Base-by-base conservation (phyloP, 192 early-diverging fungal genomes). In the Mortierella claussenii region DNA sequence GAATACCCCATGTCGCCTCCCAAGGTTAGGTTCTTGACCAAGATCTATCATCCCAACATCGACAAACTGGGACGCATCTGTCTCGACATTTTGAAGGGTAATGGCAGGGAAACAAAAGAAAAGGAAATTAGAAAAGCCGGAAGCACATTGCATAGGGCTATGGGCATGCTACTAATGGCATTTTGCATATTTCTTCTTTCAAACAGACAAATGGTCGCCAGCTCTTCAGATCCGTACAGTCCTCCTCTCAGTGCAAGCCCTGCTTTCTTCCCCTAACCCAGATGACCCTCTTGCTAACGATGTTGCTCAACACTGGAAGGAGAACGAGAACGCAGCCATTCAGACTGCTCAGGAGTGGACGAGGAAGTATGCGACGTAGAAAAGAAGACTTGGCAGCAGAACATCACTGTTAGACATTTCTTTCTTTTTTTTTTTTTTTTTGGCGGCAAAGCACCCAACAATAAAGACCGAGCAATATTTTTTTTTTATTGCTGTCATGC, bases 31-130 rank as follows among this genome's bases (percentile, higher is more conserved):
- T 98, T 96, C 66, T 83, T 99, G 80, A 99, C 97, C 49, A 95
- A 94, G 81, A 99, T 99, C 79, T 99, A 99, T 83, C 96, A 98
- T 79, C 96, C 96, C 21, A 99, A 99, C 79, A 99, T 99, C 79
- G 97, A 99, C 82, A 98, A 96, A 84, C 89, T 98, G 24, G 97
- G 97, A 21, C 88, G 96, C 53, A 98, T 99, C 67, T 99, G 97
- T 56, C 84, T 99, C 59, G 97, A 99, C 74, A 99, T 99, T 81
- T 80, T 99, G 60, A 99, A 99, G 86, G 94, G 93, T 94, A 67
- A 73, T 21, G 23, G 17, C 5, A 17, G 20, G 12, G 4, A 43
- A 37, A 21, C 3, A 40, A 40, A 40, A 40, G 13, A 40, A 40
- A 40, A 40, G 13, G 13, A 40, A 40, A 40, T 10, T 10, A 40